These are phyloP conservation scores for Boletus fagicola DNA, from an alignment of 768 basidiomycete species.

Conservation along the genomic window DNA sequence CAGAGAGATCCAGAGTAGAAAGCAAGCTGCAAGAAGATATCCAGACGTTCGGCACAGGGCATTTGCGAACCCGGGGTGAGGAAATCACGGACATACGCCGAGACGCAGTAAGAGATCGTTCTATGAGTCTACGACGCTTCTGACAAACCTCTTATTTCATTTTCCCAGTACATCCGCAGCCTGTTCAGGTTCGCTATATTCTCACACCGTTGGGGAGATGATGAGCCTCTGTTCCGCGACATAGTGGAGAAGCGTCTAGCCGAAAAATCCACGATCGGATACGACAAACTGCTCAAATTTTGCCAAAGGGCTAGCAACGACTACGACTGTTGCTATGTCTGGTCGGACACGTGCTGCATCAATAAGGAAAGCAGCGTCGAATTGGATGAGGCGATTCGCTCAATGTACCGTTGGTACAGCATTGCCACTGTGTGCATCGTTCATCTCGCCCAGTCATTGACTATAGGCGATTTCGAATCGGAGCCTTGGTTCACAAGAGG, in stretches of 20 bases:
- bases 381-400: conserved; percentile 30
- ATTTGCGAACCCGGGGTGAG: not conserved
- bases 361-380: conserved; percentile 30
- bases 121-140: not conserved
- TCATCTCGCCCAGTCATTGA: conserved; percentile 16
- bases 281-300: conserved; percentile 16
- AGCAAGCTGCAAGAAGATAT: not conserved
- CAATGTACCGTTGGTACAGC: conserved; percentile 31
- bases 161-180: conserved; percentile 6
- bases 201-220: conserved; percentile 24
- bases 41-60: not conserved
- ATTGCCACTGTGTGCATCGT: conserved; percentile 24
- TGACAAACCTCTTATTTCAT: not conserved
- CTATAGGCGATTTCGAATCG: conserved; percentile 7
- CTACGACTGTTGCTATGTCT: conserved; percentile 20
- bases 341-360: conserved; percentile 27
- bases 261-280: conserved; percentile 10
- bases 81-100: not conserved
- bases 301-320: conserved; percentile 18
- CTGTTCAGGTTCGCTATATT: conserved; percentile 20
- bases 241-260: not conserved
- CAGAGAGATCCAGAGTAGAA: conserved; percentile 10
- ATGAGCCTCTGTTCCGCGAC: conserved; percentile 16
- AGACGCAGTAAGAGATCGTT: conserved; percentile 3
- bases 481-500: conserved; percentile 27